Conservation (phyloP, 1,139 yeast species). For the Geotrichum macrosporum region DNA sequence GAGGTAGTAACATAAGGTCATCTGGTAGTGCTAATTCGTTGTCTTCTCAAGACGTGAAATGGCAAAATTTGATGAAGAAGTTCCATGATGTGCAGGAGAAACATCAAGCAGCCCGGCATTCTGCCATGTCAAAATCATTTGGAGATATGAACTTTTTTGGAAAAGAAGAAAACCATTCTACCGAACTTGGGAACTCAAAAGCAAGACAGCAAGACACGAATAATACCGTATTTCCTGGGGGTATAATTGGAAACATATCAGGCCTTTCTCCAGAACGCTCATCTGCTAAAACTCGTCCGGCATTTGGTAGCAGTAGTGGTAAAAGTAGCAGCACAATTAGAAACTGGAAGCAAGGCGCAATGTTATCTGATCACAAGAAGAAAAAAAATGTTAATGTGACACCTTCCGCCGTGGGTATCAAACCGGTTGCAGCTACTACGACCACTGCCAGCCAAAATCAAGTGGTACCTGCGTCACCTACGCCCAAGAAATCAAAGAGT, state of each 20-base stretch:
- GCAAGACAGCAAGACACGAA: not conserved
- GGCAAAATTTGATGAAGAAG: slow-evolving; percentile 58
- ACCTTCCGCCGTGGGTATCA: not conserved
- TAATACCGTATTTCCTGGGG: slow-evolving; percentile 3
- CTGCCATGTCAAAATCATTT: slow-evolving; percentile 8
- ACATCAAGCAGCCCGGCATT: slow-evolving; percentile 42
- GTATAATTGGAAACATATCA: slow-evolving; percentile 13
- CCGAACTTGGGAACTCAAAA: not conserved
- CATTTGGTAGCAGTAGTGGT: no score
- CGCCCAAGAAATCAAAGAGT: no score
- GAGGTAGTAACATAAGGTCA: slow-evolving; percentile 9
- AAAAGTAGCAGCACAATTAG: not conserved
- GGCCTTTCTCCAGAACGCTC: slow-evolving; percentile 8
- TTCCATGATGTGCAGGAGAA: slow-evolving; percentile 58
- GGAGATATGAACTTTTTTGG: slow-evolving; percentile 7
- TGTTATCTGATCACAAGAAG: no score
- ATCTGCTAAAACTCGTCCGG: not conserved
- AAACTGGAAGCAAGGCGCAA: slow-evolving; percentile 1
- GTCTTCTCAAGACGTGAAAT: slow-evolving; percentile 31
- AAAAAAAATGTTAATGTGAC: no score
- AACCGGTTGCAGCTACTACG: slow-evolving; percentile 10
- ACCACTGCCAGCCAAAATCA: slow-evolving; percentile 8
- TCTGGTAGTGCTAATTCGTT: slow-evolving; percentile 13
- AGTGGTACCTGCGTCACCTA: slow-evolving; percentile 4
- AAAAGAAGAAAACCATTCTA: not conserved